These are phyloP conservation scores for Candida pseudofarinosa DNA, from an alignment of 805 yeast species.

Conservation along the genomic window DNA sequence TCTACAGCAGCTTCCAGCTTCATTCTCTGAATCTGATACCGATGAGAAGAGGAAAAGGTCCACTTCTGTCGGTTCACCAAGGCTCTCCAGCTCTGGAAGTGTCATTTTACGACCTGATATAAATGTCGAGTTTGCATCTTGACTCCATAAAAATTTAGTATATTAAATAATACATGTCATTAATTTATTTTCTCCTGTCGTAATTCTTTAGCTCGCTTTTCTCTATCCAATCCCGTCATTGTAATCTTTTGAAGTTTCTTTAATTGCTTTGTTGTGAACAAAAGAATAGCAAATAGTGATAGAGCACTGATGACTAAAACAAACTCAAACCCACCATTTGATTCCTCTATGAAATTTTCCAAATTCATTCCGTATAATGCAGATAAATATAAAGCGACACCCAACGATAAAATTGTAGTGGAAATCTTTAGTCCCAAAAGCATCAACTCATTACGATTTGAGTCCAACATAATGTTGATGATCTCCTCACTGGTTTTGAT, in stretches of 20 bases:
- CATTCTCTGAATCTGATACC: background rate
- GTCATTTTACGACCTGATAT: conserved; percentile 21
- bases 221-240: conserved; percentile 42
- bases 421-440: conserved; percentile 78
- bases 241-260: conserved; percentile 70
- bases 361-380: conserved; percentile 95
- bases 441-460: conserved; percentile 93
- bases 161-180: background rate
- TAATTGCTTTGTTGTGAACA: conserved; percentile 53
- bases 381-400: conserved; percentile 75
- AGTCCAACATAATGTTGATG: conserved; percentile 85
- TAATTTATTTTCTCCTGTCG: background rate
- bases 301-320: conserved; percentile 43
- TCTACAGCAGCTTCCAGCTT: conserved; percentile 12
- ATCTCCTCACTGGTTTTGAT: conserved; percentile 93
- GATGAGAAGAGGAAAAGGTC: conserved; percentile 3
- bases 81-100: conserved; percentile 18
- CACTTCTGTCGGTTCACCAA: conserved; percentile 6
- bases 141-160: background rate
- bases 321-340: conserved; percentile 59
- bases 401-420: conserved; percentile 77
- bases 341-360: conserved; percentile 86
- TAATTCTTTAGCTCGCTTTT: background rate
- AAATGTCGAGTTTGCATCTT: conserved; percentile 24
- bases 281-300: conserved; percentile 43